Evolutionary conservation across 139 green algal genomes (phyloP).

Genomic region (Chlamydomonas asymmetrica): DNA sequence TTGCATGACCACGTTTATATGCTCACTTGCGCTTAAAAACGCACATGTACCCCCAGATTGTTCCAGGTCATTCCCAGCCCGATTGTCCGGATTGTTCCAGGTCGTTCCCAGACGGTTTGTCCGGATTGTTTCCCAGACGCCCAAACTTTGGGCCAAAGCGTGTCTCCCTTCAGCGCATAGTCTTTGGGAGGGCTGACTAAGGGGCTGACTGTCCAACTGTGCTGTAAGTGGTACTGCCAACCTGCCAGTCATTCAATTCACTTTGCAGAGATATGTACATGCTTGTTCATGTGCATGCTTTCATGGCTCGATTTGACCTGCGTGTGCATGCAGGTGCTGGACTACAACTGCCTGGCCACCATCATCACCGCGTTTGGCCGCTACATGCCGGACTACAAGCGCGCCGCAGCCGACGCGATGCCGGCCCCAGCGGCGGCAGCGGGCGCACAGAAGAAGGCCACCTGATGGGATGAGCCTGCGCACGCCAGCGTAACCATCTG

Average conservation of each 20-base stretch:
- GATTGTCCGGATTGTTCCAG: too few relatives aligned
- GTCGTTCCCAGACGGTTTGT: too few relatives aligned
- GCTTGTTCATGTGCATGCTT: background rate
- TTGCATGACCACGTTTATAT: too few relatives aligned
- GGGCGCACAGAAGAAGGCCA: conserved; percentile 5
- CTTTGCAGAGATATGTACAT: background rate
- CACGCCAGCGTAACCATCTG: too few relatives aligned
- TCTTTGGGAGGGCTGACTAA: background rate
- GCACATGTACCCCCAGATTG: too few relatives aligned
- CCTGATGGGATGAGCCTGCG: too few relatives aligned
- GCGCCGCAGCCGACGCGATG: background rate
- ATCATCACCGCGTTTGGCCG: conserved; percentile 61
- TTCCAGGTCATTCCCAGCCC: too few relatives aligned
- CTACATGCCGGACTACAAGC: conserved; percentile 78
- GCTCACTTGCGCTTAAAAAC: too few relatives aligned
- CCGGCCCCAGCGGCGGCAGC: too few relatives aligned
- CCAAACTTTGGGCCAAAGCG: background rate
- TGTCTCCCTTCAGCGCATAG: background rate
- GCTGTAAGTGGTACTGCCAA: background rate
- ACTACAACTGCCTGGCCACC: conserved; percentile 86
- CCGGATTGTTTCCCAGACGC: background rate
- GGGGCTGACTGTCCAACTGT: background rate
- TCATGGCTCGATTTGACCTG: background rate
- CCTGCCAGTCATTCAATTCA: background rate
- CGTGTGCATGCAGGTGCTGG: conserved; percentile 46